These are phyloP conservation scores for Lanmaoa pseudosensibilis DNA, from an alignment of 768 basidiomycete species.

Conservation along the genomic window DNA sequence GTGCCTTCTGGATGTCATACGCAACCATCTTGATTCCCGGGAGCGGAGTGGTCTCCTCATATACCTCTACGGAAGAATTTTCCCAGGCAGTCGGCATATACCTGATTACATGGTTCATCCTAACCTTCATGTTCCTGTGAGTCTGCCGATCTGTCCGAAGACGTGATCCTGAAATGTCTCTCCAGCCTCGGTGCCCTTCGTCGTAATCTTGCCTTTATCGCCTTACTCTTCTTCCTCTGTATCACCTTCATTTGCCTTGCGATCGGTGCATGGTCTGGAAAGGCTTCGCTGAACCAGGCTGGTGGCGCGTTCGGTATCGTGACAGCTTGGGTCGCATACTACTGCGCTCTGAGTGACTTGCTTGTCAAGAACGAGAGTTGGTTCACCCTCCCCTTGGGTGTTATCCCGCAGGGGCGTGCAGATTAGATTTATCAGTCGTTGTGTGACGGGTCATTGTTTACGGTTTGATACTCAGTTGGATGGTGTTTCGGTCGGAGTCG, in stretches of 20 bases:
- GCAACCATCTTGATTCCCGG: slow-evolving; percentile 71
- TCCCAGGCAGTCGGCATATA: slow-evolving; percentile 69
- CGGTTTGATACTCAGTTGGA: neutral
- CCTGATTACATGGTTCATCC: slow-evolving; percentile 69
- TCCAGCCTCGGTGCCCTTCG: slow-evolving; percentile 49
- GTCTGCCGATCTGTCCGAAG: slow-evolving; percentile 14
- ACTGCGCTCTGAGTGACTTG: slow-evolving; percentile 43
- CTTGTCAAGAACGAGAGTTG: slow-evolving; percentile 39
- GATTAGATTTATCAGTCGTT: neutral
- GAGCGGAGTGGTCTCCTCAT: slow-evolving; percentile 60
- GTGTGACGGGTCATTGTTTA: neutral
- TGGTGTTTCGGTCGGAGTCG: neutral
- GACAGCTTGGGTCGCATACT: slow-evolving; percentile 50
- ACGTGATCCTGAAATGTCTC: neutral
- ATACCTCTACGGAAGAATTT: slow-evolving; percentile 40
- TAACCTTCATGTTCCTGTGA: slow-evolving; percentile 70
- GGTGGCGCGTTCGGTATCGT: slow-evolving; percentile 48
- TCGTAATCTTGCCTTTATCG: slow-evolving; percentile 48
- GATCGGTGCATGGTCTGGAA: slow-evolving; percentile 37
- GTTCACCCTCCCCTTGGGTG: slow-evolving; percentile 44
- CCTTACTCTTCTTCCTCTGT: slow-evolving; percentile 53
- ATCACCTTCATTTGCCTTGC: slow-evolving; percentile 53
- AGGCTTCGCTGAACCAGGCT: slow-evolving; percentile 30
- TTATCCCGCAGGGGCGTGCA: slow-evolving; percentile 8
- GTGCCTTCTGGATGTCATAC: slow-evolving; percentile 88